Conservation (phyloP, 73 alveolate genomes). For the Paramecium biaurelia region DNA sequence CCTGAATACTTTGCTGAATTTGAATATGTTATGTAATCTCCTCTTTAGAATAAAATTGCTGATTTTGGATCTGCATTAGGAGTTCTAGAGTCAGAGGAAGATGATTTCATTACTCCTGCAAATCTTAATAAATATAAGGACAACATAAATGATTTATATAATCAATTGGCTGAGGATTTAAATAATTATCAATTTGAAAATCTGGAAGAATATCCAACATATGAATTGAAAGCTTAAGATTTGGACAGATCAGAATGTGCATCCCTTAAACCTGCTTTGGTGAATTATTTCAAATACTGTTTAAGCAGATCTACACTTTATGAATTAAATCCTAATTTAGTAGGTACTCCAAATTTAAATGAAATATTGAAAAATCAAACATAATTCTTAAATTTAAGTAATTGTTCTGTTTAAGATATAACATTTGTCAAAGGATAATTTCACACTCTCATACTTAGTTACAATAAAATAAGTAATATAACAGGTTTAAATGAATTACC, state of each 20-base stretch:
- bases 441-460: conserved; percentile 81
- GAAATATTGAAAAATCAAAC: conserved; percentile 45
- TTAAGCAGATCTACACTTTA: conserved; percentile 57
- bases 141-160: conserved; percentile 31
- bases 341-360: conserved; percentile 19
- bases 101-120: conserved; percentile 56
- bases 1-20: conserved; percentile 91
- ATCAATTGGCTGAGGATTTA: conserved; percentile 48
- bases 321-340: conserved; percentile 59
- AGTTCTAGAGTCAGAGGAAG: conserved; percentile 51
- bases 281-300: conserved; percentile 69
- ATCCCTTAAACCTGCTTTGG: conserved; percentile 69
- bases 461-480: conserved; percentile 82
- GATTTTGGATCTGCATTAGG: conserved; percentile 64
- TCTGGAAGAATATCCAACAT: conserved; percentile 62
- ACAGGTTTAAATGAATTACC: conserved; percentile 79
- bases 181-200: conserved; percentile 62
- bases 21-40: conserved; percentile 68
- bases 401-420: conserved; percentile 15
- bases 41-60: conserved; percentile 54
- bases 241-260: conserved; percentile 78
- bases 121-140: conserved; percentile 44
- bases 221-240: conserved; percentile 67
- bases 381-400: background rate
- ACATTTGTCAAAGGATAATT: conserved; percentile 20